Evolutionary conservation across 1,139 yeast genomes (phyloP), one percentile per base, ranked within the genome.

Genomic region (Kodamaea derodonti): DNA sequence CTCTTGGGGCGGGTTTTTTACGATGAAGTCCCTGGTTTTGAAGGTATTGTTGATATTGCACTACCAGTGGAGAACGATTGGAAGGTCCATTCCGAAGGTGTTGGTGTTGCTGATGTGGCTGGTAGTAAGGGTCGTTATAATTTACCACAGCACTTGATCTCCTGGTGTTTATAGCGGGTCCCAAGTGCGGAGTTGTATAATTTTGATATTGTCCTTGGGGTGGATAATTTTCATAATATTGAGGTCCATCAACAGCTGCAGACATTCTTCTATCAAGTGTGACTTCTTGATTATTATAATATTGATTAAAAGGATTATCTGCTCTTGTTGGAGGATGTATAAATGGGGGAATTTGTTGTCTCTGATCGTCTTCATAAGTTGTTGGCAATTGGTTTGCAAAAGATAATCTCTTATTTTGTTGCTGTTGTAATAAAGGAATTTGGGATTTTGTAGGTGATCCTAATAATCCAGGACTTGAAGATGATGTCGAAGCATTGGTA

Each of bases 381-480:
- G 73, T 67, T 20, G 80, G 78, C 14, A 75, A 56, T 39, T 67
- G 72, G 45, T 65, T 68, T 12, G 73, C 65, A 41, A 66, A 69
- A 37, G 59, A 62, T 54, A 47, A 65, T 46, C 67, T 64, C 47
- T 56, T 18, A 14, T 54, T 35, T 30, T 48, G 56, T 37, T 56
- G 65, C 11, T 25, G 28, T 38, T 57, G 54, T 37, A 59, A 46
- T 31, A 58, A 39, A 9, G 66, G 60, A 15, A 52, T 46, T 15
- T 24, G 28, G 10, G 38, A 43, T 33, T 60, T 60, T 4, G 69
- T 59, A 12, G 68, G 69, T 2, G 64, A 52, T 28, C 23, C 17
- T 10, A 20, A 16, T 2, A 25, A 20, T 18, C 28, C 33, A 9
- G 38, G 38, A 14, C 35, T 29, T 10, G 26, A 20, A 8, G 29